Base-by-base conservation (phyloP, 1,284 basidiomycete species). In the Mycena citricolor region DNA sequence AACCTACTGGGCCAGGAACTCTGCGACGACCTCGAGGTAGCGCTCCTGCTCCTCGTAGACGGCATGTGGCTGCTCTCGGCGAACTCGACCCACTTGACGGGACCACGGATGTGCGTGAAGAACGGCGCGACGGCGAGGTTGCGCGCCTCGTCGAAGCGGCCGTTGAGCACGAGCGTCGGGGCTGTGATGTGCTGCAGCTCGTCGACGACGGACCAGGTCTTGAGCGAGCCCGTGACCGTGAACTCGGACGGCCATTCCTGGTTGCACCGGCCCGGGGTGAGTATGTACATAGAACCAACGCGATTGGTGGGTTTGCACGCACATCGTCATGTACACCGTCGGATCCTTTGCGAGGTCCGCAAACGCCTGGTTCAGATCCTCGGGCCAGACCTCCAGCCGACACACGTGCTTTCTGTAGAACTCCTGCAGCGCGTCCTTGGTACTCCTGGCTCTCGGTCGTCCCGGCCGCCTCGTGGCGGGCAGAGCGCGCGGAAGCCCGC, bases 201-300 rank as follows among this genome's bases (percentile, higher is more conserved):
- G 14, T 69, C 60, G 10, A 74, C 56, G 32, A 77, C 62, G 8
- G 63, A 64, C 77, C 76, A 82, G 4, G 61, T 60, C 54, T 70
- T 77, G 35, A 81, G 59, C 4, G 67, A 63, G 2, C 77, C 77
- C 2, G 61, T 65, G 45, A 77, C 62, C 42, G 66, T 52, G 54
- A 79, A 79, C 42, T 77, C 74, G 22, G 69, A 73, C 0, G 76
- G 72, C 79, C 77, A 22, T 71, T 67, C 72, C 77, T 81, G 40
- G 11, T 29, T 51, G 20, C 12, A 12, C 8, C 6, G 32, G 8
- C 8, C 35, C 16, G 32, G 22, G n/a, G 14, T 22, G 2, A 16
- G 24, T 19, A n/a, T 13, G 8, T 8, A 6, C 5, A 28, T 23
- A 13, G n/a, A 24, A 30, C n/a, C n/a, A n/a, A n/a, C n/a, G n/a